Percentiles rank a stretch among this genome's conserved stretches.
Evolutionary conservation across 371 early-diverging fungal genomes (phyloP).

Genomic region (Lichtheimia ornata): DNA sequence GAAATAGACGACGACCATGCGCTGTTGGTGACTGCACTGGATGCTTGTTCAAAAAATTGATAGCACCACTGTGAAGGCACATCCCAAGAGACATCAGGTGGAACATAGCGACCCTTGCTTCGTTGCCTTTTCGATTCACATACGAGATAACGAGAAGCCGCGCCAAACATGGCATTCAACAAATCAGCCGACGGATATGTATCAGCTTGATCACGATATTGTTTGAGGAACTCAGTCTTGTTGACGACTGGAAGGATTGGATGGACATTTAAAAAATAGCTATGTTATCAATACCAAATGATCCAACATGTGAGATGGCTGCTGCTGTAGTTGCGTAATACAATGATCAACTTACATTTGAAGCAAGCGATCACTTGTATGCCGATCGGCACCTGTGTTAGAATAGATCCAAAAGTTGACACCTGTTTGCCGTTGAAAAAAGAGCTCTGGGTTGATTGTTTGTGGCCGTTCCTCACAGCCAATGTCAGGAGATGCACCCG

Average conservation of each 20-base stretch:
- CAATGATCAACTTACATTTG: conserved; percentile 32
- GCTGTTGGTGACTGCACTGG: conserved; percentile 20
- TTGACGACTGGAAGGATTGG: conserved; percentile 48
- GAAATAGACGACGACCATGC: conserved; percentile 31
- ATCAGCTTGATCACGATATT: conserved; percentile 45
- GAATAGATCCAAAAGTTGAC: conserved; percentile 44
- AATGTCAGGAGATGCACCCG: not conserved
- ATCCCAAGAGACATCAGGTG: conserved; percentile 38
- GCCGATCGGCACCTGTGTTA: conserved; percentile 36
- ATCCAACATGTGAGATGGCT: not conserved
- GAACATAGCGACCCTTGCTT: conserved; percentile 10
- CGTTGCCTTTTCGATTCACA: conserved; percentile 26
- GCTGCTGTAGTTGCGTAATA: not conserved
- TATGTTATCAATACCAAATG: conserved; percentile 7
- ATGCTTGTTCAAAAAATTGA: conserved; percentile 45
- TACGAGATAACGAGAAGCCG: conserved; percentile 50
- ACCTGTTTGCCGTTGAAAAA: not conserved
- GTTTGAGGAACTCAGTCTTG: conserved; percentile 39
- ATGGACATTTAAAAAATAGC: conserved; percentile 50
- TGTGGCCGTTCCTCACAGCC: not conserved
- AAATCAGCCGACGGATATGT: conserved; percentile 43
- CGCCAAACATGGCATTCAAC: conserved; percentile 53
- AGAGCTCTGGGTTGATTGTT: not conserved
- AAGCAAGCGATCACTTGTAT: conserved; percentile 42
- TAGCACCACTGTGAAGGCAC: conserved; percentile 37